Base-by-base conservation (phyloP, 345 rosid genomes). In the Salix brachista region DNA sequence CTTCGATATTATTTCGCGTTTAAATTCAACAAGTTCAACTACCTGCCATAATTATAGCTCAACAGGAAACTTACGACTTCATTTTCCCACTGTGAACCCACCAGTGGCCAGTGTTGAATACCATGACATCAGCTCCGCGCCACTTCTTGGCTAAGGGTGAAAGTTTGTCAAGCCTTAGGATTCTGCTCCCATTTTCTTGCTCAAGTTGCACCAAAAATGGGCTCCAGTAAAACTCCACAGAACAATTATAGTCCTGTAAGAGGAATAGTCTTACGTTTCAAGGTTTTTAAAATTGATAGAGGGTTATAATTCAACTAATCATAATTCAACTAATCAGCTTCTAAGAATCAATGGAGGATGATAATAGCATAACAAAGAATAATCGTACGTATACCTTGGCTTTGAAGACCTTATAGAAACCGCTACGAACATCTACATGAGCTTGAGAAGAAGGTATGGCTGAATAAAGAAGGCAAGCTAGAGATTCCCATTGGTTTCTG, bases 401-500 rank as follows among this genome's bases (percentile, higher is more conserved):
- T 62, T 21, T 78, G 67, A 89, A 87, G 74, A 83, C 60, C 75
- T 86, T 86, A 41, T 72, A 73, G 13, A 1, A 37, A 17, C 79
- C 18, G 5, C 70, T 19, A 16, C 26, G 28, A 17, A 42, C 72
- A 37, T 83, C 69, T 18, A 88, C 73, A 28, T 21, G 69, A 61
- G 84, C 70, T 39, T 56, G 77, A 19, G 83, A 79, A 39, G 86
- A 60, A 79, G 85, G 81, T 12, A 81, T 36, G 23, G 86, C 76
- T 67, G 90, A 83, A 74, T 85, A 87, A 52, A 90, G 85, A 73
- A 88, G 87, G 60, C 88, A 88, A 76, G 85, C 84, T 56, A 90
- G 89, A 60, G 93, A 86, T 65, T 90, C 91, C 82, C 86, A 88
- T 78, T 88, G 91, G 80, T 88, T 86, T 80, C 86, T 74, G 82